These are phyloP conservation scores for Kuraishia piskuri DNA, from an alignment of 805 yeast species.

Conservation along the genomic window DNA sequence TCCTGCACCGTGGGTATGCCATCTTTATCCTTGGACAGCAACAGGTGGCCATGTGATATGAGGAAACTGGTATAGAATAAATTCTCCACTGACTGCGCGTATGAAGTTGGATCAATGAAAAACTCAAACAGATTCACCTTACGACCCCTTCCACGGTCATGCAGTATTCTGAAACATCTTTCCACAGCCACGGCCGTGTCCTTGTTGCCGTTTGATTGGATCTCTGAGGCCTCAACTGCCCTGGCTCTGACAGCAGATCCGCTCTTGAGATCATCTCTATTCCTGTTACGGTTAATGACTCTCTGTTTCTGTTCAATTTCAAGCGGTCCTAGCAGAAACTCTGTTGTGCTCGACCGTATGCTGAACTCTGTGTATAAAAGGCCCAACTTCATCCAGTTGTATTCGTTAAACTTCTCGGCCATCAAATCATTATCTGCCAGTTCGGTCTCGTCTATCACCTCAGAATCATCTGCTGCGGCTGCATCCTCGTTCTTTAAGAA, in stretches of 20 bases:
- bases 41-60: constrained; percentile 61
- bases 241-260: constrained; percentile 42
- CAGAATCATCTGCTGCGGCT: constrained; percentile 15
- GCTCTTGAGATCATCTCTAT: constrained; percentile 32
- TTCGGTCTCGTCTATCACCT: constrained; percentile 12
- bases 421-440: constrained; percentile 9
- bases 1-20: constrained; percentile 24
- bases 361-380: constrained; percentile 38
- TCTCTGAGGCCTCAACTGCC: constrained; percentile 40
- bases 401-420: constrained; percentile 20
- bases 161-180: constrained; percentile 35
- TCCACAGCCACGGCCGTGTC: constrained; percentile 57
- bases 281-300: constrained; percentile 24
- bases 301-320: constrained; percentile 46
- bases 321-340: constrained; percentile 67
- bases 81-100: constrained; percentile 75
- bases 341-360: constrained; percentile 37
- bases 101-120: constrained; percentile 68
- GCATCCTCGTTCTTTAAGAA: constrained; percentile 27
- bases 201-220: constrained; percentile 44
- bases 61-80: constrained; percentile 77
- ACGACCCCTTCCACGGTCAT: constrained; percentile 20
- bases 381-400: constrained; percentile 57
- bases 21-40: constrained; percentile 42
- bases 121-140: constrained; percentile 55